phyloP scores from a whole-genome alignment of 163 green algal genomes.

The Trebouxia gelatinosa region DNA sequence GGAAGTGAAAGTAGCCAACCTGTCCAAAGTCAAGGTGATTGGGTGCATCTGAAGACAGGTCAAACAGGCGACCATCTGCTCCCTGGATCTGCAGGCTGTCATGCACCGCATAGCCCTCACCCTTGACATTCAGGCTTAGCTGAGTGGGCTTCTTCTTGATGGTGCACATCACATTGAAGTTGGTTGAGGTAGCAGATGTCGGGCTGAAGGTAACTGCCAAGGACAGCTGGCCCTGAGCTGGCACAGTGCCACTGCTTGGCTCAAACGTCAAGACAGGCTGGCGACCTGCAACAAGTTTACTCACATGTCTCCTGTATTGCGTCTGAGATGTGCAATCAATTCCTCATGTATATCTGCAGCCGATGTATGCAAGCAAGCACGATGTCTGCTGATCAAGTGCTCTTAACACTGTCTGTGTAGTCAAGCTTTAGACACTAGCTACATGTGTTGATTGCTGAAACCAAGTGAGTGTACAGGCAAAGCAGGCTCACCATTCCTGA shows the following conservation, averaged over 20 bases:
- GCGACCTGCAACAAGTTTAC: conserved; percentile 32
- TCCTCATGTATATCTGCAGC: too few species aligned
- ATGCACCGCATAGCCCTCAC: conserved; percentile 76
- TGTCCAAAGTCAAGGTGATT: conserved; percentile 82
- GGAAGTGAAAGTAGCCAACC: too few species aligned
- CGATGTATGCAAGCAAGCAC: too few species aligned
- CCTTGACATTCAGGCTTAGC: conserved; percentile 80
- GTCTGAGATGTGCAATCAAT: too few species aligned
- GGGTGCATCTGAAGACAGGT: conserved; percentile 47
- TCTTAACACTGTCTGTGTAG: too few species aligned
- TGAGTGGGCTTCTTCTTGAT: conserved; percentile 63
- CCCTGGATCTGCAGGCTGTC: conserved; percentile 65
- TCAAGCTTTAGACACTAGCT: too few species aligned
- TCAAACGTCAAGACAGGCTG: conserved; percentile 61
- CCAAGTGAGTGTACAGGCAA: too few species aligned
- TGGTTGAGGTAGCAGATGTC: conserved; percentile 55
- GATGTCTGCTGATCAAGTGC: too few species aligned
- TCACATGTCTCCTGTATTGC: too few species aligned
- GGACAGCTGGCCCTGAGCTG: conserved; percentile 47
- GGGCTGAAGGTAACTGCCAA: conserved; percentile 67
- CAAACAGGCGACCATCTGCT: conserved; percentile 46
- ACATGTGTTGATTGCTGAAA: too few species aligned
- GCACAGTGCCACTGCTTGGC: conserved; percentile 59
- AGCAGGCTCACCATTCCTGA: too few species aligned
- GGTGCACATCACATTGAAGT: conserved; percentile 76